A percentile compares a stretch with the other conserved stretches of the same genome.
Evolutionary conservation across 306 rosid species (phyloP).

Genomic region (Lathyrus tuberosus): DNA sequence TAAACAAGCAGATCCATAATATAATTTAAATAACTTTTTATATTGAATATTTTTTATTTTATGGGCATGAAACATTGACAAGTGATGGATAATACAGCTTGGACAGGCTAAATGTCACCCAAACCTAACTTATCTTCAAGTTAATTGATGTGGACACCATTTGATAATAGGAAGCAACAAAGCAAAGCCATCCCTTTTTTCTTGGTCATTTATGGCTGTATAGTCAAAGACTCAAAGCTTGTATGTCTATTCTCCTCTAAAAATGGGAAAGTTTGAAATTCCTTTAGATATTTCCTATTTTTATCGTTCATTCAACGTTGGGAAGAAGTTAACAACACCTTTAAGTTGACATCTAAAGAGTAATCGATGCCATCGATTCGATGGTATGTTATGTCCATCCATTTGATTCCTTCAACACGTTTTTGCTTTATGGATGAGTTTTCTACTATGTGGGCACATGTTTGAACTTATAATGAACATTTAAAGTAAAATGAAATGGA

Average conservation of each 20-base stretch:
- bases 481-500: too few relatives aligned
- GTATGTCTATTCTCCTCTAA: not conserved
- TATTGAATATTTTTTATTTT: too few relatives aligned
- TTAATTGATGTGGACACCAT: slow-evolving; percentile 9
- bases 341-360: slow-evolving; percentile 11
- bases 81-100: not conserved
- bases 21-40: too few relatives aligned
- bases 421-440: not conserved
- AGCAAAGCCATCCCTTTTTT: not conserved
- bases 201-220: not conserved
- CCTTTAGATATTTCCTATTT: not conserved
- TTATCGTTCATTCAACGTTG: not conserved
- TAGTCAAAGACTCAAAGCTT: not conserved
- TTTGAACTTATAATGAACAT: not conserved
- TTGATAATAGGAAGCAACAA: not conserved
- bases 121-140: slow-evolving; percentile 12
- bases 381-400: slow-evolving; percentile 15
- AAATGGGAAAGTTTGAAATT: slow-evolving; percentile 16
- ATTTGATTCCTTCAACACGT: slow-evolving; percentile 30
- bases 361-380: too few relatives aligned
- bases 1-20: too few relatives aligned
- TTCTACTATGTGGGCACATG: not conserved
- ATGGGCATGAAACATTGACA: too few relatives aligned
- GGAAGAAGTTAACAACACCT: not conserved
- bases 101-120: not conserved